Evolutionary conservation across 495 filamentous ascomycete genomes (phyloP).

Genomic region (Clavariopsis aquatica): DNA sequence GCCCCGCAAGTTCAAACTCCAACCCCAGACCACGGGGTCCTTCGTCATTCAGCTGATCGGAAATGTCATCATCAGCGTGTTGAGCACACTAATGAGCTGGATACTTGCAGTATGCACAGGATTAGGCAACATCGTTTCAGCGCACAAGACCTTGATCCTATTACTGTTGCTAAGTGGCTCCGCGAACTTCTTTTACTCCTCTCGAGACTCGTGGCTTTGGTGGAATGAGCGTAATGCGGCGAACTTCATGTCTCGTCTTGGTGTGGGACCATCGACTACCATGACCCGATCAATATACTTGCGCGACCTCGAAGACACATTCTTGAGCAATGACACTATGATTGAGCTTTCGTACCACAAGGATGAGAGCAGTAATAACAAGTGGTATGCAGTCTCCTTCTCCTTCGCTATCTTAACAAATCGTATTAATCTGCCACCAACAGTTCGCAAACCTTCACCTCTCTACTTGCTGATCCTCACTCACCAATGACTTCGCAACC

Average conservation of each 20-base stretch:
- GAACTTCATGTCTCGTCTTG: conserved; percentile 75
- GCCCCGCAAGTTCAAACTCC: conserved; percentile 59
- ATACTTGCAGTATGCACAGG: conserved; percentile 62
- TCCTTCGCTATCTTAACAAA: too few species aligned
- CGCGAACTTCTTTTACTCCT: conserved; percentile 71
- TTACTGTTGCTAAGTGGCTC: conserved; percentile 66
- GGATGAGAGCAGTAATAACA: conserved; percentile 43
- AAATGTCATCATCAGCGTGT: conserved; percentile 67
- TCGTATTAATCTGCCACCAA: too few species aligned
- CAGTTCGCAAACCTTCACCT: conserved; percentile 36
- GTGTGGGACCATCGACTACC: conserved; percentile 71
- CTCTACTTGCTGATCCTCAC: conserved; percentile 12
- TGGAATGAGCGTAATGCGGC: conserved; percentile 81
- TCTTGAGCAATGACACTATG: conserved; percentile 22
- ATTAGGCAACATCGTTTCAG: conserved; percentile 67
- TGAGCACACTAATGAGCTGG: conserved; percentile 74
- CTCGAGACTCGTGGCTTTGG: conserved; percentile 69
- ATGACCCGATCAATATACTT: conserved; percentile 88
- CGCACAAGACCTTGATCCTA: conserved; percentile 71
- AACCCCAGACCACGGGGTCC: conserved; percentile 64
- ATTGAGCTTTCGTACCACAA: neutral
- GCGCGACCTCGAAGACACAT: conserved; percentile 69
- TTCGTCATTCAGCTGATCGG: conserved; percentile 70
- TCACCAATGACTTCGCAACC: neutral
- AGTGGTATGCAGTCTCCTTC: conserved; percentile 17